Base-by-base conservation (phyloP, 495 filamentous ascomycete genomes). In the Glutinoglossum americanum region DNA sequence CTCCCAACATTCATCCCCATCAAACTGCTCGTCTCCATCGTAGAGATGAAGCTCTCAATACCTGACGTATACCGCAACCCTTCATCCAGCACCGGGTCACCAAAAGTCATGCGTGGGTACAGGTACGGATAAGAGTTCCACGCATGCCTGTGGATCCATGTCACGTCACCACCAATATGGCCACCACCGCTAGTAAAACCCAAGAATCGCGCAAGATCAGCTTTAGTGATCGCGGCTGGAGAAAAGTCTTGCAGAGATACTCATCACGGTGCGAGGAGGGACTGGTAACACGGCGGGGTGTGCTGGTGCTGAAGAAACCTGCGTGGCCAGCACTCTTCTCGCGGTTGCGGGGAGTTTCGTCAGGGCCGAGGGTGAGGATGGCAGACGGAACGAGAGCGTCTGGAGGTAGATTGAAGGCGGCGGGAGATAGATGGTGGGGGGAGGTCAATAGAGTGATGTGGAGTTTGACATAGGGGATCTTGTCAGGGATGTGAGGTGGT, bases 191-290 rank as follows among this genome's bases (percentile, higher is more conserved):
- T 1, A 19, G 47, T 28, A 17, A 61, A 21, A 13, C 73, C 77
- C 3, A 81, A 67, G 71, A 70, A 62, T 9, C 69, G 62, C 11
- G 75, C 71, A 35, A 94, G 64, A 63, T 89, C 89, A 2, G 74
- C 66, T 0, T 78, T 67, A 0, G 80, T 80, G 11, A 87, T 72
- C 5, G 72, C 73, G 39, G 78, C 69, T 0, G 89, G 85, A 0
- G 88, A 93, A 75, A 97, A 98, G 59, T 85, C 68, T 98, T 98
- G 73, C 97, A 98, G 30, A 95, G 76, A 62, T 85, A 89, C 65
- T 98, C 90, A 19, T 62, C 59, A 3, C 44, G 2, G 26, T 25
- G 25, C 2, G 28, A 21, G 4, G 33, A 10, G 19, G 41, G 39
- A 9, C 21, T 10, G 65, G 60, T n/a, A 59, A 60, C 0, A 75